Evolutionary conservation across 306 rosid species (phyloP).

Genomic region (Rosa multiflora): DNA sequence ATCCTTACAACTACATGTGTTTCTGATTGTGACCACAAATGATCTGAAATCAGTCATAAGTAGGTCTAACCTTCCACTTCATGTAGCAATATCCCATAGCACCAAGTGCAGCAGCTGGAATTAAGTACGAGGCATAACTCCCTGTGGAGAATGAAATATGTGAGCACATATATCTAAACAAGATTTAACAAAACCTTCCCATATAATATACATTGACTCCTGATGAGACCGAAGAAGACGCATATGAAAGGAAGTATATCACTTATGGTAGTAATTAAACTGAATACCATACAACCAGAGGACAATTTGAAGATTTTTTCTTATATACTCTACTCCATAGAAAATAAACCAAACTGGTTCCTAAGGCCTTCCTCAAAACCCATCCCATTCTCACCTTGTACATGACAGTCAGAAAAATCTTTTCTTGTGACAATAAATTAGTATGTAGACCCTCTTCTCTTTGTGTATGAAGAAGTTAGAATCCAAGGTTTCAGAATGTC

Average conservation of each 20-base stretch:
- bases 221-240: not conserved
- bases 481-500: not conserved
- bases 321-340: not conserved
- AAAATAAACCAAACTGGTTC: not conserved
- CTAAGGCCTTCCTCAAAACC: not conserved
- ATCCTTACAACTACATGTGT: conserved; percentile 12
- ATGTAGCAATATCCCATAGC: conserved; percentile 81
- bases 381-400: not conserved
- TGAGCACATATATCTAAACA: conserved; percentile 11
- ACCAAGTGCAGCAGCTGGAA: conserved; percentile 80
- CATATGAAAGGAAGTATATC: not conserved
- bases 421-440: not conserved
- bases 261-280: not conserved
- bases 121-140: conserved; percentile 57
- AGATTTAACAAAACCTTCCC: not conserved
- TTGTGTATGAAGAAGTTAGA: not conserved
- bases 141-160: conserved; percentile 43
- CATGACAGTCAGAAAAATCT: not conserved
- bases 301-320: not conserved
- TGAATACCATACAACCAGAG: not conserved
- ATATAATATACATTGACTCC: not conserved
- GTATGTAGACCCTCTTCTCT: not conserved
- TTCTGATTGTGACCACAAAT: conserved; percentile 12
- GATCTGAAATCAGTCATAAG: not conserved
- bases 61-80: conserved; percentile 69